Evolutionary conservation across 129 eudicot genomes (phyloP).

Genomic region (Artemisia annua): DNA sequence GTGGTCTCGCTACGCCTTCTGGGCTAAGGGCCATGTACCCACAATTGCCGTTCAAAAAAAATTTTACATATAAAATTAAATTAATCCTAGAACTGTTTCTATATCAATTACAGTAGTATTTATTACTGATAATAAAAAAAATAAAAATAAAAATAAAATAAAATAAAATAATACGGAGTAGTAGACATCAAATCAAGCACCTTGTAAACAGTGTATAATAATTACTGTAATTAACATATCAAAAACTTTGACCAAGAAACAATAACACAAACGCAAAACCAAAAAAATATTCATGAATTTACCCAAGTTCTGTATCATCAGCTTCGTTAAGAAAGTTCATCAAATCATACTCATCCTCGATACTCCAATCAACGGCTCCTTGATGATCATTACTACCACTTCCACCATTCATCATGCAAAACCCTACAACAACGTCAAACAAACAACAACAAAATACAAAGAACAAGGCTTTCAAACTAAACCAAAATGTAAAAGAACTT

Average conservation of each 20-base stretch:
- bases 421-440: slow-evolving; percentile 27
- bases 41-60: too few relatives aligned
- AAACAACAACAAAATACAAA: not conserved
- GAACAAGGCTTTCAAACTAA: not conserved
- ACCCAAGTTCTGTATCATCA: not conserved
- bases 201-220: too few relatives aligned
- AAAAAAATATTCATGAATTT: slow-evolving; percentile 14
- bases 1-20: too few relatives aligned
- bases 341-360: not conserved
- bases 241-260: too few relatives aligned
- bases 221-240: too few relatives aligned
- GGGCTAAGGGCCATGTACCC: too few relatives aligned
- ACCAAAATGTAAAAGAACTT: not conserved
- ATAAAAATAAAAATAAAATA: too few relatives aligned
- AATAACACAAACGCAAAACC: not conserved
- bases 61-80: too few relatives aligned
- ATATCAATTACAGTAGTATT: not conserved
- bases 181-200: not conserved
- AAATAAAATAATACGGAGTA: too few relatives aligned
- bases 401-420: slow-evolving; percentile 23
- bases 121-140: not conserved
- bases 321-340: not conserved
- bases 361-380: not conserved
- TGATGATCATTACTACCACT: not conserved
- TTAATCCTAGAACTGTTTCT: too few relatives aligned